Conservation (phyloP, 1,139 yeast species). For the Yamadazyma sp. region DNA sequence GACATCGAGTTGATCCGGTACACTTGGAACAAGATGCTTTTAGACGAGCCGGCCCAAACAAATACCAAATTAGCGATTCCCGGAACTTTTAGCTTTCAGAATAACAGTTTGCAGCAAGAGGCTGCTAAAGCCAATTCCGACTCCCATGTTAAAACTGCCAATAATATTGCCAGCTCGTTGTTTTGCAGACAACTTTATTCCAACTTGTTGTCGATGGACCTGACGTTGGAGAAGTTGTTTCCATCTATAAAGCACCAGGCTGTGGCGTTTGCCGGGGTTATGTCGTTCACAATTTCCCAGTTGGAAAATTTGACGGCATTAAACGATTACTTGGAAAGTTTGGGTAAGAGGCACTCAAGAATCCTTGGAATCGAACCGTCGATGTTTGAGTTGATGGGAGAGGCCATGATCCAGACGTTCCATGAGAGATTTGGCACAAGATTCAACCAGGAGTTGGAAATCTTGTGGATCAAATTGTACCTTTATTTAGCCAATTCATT, state of each 20-base stretch:
- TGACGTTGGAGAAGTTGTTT: conserved; percentile 53
- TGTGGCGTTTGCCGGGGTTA: conserved; percentile 76
- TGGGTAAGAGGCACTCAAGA: conserved; percentile 77
- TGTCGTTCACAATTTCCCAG: conserved; percentile 58
- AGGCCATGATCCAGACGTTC: conserved; percentile 71
- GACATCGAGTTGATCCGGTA: conserved; percentile 43
- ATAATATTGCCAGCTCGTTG: conserved; percentile 42
- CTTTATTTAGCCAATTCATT: conserved; percentile 64
- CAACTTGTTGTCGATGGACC: conserved; percentile 55
- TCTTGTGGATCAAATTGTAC: conserved; percentile 72
- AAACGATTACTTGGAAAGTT: conserved; percentile 58
- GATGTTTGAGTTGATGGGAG: conserved; percentile 77
- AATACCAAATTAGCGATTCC: conserved; percentile 26
- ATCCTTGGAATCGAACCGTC: conserved; percentile 72
- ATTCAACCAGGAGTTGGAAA: conserved; percentile 52
- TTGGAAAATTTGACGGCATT: conserved; percentile 41
- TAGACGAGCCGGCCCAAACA: conserved; percentile 31
- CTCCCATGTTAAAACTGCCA: conserved; percentile 6
- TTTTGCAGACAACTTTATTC: conserved; percentile 65
- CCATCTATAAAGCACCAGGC: conserved; percentile 74
- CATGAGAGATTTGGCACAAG: conserved; percentile 58
- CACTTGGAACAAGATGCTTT: conserved; percentile 46
- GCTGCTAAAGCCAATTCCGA: conserved; percentile 2
- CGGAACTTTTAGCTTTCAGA: conserved; percentile 22
- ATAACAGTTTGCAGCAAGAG: conserved; percentile 7